Conservation (phyloP, 2,329 filamentous ascomycete genomes). For the Clarireedia hainanense region DNA sequence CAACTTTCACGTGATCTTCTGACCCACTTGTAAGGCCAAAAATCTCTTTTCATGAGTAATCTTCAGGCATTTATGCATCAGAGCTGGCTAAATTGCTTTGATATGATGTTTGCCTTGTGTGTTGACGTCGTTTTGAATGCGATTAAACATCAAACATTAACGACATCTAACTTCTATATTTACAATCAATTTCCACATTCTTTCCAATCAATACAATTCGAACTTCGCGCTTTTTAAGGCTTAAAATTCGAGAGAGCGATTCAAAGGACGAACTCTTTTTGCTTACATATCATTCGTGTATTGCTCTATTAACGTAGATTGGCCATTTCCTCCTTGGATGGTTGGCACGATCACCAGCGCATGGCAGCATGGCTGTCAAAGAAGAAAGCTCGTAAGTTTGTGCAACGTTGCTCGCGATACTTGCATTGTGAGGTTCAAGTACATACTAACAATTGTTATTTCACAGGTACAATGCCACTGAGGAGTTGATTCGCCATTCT, state of each 20-base stretch:
- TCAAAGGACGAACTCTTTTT: too few relatives aligned
- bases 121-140: conserved; percentile 1
- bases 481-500: conserved; percentile 51
- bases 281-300: too few relatives aligned
- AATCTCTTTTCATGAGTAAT: background rate
- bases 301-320: background rate
- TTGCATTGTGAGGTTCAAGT: background rate
- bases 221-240: background rate
- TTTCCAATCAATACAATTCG: too few relatives aligned
- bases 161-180: too few relatives aligned
- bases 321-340: background rate
- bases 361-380: conserved; percentile 45
- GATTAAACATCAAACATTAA: background rate
- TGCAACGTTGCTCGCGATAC: conserved; percentile 5
- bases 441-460: background rate
- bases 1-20: background rate
- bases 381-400: conserved; percentile 43
- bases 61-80: background rate
- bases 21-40: background rate
- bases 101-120: background rate
- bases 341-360: conserved; percentile 13
- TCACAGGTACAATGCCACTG: conserved; percentile 55
- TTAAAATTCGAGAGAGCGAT: too few relatives aligned
- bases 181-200: too few relatives aligned
- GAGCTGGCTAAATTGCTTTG: background rate